These are phyloP conservation scores for Saccharomyces paradoxus DNA, from an alignment of 805 yeast genomes.

Conservation along the genomic window DNA sequence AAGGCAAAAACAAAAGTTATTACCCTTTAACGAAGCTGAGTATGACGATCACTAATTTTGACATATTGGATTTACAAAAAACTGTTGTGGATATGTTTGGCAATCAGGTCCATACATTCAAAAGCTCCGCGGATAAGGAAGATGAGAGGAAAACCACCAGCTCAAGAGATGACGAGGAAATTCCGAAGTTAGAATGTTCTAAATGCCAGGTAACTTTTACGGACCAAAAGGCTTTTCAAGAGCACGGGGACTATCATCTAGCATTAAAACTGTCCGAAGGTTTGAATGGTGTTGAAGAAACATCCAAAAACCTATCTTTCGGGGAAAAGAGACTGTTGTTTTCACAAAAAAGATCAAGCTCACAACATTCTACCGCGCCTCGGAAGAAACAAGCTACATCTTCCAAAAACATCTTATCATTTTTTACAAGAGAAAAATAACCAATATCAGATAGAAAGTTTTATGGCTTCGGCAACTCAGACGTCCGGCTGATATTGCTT, in stretches of 20 bases:
- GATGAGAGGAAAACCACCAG: neutral
- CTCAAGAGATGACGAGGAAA: neutral
- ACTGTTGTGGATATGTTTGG: slow-evolving; percentile 31
- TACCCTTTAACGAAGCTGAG: slow-evolving; percentile 47
- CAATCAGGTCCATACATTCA: slow-evolving; percentile 9
- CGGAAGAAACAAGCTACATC: neutral
- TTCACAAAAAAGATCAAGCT: slow-evolving; percentile 3
- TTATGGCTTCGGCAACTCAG: neutral
- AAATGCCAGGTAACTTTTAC: slow-evolving; percentile 17
- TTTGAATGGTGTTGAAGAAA: slow-evolving; percentile 31
- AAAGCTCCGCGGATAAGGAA: neutral
- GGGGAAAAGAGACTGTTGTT: slow-evolving; percentile 26
- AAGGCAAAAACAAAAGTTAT: slow-evolving; percentile 19
- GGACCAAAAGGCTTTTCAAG: slow-evolving; percentile 22
- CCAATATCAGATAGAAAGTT: neutral
- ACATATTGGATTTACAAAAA: slow-evolving; percentile 31
- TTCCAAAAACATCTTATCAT: neutral
- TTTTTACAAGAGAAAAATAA: neutral
- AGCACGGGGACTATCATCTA: slow-evolving; percentile 48
- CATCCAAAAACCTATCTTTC: slow-evolving; percentile 18
- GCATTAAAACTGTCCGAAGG: slow-evolving; percentile 43
- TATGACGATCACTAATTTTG: slow-evolving; percentile 48
- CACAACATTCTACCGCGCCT: neutral
- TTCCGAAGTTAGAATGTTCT: slow-evolving; percentile 10
- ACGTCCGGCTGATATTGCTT: neutral